Evolutionary conservation across 176 grass and related monocot genomes (phyloP), one percentile per base, ranked within the genome.

Genomic region (Melocanna baccifera): DNA sequence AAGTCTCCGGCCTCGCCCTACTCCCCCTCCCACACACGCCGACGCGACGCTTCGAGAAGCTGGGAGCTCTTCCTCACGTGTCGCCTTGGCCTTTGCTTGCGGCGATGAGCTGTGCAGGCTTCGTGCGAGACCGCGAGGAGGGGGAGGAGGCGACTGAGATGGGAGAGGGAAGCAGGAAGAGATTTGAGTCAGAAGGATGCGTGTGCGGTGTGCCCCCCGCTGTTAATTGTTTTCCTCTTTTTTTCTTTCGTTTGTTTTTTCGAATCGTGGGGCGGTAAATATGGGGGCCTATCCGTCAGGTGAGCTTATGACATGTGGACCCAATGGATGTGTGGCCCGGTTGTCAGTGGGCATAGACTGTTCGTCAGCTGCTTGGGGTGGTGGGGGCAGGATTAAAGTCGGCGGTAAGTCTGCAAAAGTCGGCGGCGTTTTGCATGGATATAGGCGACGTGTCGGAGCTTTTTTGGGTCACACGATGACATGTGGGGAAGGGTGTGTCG

Each of bases 181-280:
- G 52, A 67, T 63, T 40, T 40, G 63, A 12, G 26, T 56, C 20
- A 67, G 73, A 36, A 37, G 72, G 78, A 82, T 75, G 80, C 69
- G 84, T 86, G 56, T 11, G 78, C n/a, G n/a, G n/a, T n/a, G n/a
- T n/a, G n/a, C n/a, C 41, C 48, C 48, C 43, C 85, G 75, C 40
- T 25, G 81, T 87, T 30, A 72, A n/a, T 13, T 43, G n/a, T 55
- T 42, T 1, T 7, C 13, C 15, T 2, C 16, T 46, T 12, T 51
- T 42, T 14, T 45, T 3, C 23, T 4, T 79, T 15, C 45, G 57
- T 32, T 78, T 83, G 32, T 5, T 62, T 69, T 86, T 90, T 80
- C 85, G 69, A 90, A 90, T 63, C 80, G 41, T 42, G 5, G 51
- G 75, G 80, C 69, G 52, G 81, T 87, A 62, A 80, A 8, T 13